Evolutionary conservation across 768 basidiomycete genomes (phyloP), one percentile per base, ranked within the genome.

Genomic region (Podaxis carcinomalis): DNA sequence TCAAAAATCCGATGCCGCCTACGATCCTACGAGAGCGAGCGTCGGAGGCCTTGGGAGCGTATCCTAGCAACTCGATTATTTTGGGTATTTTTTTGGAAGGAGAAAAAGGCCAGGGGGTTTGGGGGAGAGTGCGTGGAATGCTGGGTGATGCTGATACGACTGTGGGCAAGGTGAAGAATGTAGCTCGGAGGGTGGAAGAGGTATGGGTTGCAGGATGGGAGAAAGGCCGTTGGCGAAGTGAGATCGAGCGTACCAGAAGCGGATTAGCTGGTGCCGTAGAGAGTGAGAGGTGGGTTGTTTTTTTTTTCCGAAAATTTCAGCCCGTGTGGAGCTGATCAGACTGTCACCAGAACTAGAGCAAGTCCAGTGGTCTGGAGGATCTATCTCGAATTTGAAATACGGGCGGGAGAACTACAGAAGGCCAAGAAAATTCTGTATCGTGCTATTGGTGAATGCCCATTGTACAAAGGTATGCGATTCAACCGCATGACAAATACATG

Each of bases 131-230:
- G 35, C 74, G 87, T 61, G 71, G 74, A 14, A 77, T 83, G 55
- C 66, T 89, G 36, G 83, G 86, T 0, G 84, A 84, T 56, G 78
- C 73, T 28, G 73, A 72, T 9, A 35, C 7, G 5, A n/a, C 32
- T 32, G 44, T 49, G 5, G 72, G 68, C 7, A 74, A 71, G 57
- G 76, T 79, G 59, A 91, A 89, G 70, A 80, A 78, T 58, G 75
- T 92, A 13, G 72, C 78, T 42, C 76, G 89, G 68, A 75, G 87
- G 58, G 73, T 83, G 3, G 78, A 83, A 63, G 90, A 93, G 65
- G 83, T 91, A 0, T 93, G 92, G 91, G 76, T 90, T 1, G 83
- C 85, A 9, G 81, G 87, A n/a, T 92, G 90, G 90, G 87, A 90
- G 71, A 81, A 75, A 67, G 84, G 86, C 1, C 78, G 85, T 39